Conservation (phyloP, 257 asterid genomes). For the Coffea canephora region DNA sequence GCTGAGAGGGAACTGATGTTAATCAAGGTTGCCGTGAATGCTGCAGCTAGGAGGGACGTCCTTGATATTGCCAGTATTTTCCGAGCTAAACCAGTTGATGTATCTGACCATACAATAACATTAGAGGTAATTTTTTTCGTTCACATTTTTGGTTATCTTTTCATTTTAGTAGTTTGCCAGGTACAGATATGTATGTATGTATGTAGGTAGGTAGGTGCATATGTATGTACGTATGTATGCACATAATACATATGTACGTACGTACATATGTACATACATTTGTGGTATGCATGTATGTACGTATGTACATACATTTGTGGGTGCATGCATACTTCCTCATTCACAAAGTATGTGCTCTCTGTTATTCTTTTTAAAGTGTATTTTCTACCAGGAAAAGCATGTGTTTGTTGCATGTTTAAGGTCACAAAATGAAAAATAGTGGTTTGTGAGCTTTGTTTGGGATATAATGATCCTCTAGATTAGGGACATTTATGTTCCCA, state of each 20-base stretch:
- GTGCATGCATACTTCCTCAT: not conserved
- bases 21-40: constrained; percentile 77
- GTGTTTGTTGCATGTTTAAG: not conserved
- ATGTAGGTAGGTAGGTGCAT: too few species aligned
- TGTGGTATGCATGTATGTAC: too few species aligned
- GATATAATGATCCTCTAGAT: not conserved
- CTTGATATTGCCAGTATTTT: constrained; percentile 87
- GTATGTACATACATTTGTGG: too few species aligned
- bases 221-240: too few species aligned
- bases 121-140: constrained; percentile 51
- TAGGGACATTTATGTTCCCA: not conserved
- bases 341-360: not conserved
- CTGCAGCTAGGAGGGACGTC: constrained; percentile 79
- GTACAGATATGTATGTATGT: too few species aligned
- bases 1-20: constrained; percentile 94
- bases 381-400: not conserved
- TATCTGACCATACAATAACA: constrained; percentile 86
- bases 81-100: constrained; percentile 90
- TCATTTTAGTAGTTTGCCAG: not conserved
- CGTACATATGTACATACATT: too few species aligned
- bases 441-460: not conserved
- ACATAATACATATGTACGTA: too few species aligned
- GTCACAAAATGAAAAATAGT: not conserved
- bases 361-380: not conserved
- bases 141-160: not conserved